Conservation (phyloP, 75 land plant species). For the Picea glauca region DNA sequence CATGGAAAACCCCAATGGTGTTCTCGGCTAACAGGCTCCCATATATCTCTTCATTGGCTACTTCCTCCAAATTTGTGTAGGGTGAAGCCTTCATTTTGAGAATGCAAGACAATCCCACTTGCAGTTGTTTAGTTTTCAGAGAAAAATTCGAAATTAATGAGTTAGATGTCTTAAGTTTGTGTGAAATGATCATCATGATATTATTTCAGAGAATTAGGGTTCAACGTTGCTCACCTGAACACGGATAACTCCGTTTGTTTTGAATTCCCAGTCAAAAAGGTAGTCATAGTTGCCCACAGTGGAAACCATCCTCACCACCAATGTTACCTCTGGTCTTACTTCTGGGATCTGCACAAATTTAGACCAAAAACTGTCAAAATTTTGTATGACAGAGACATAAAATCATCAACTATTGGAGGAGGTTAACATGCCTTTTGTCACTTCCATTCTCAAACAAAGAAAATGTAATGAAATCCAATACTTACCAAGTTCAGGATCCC, state of each 20-base stretch:
- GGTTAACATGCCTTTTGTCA: no score
- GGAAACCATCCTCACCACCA: slow-evolving; percentile 50
- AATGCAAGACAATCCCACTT: slow-evolving; percentile 56
- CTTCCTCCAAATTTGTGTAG: slow-evolving; percentile 24
- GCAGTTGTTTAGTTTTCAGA: not conserved
- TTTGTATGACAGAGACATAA: no score
- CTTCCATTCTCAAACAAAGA: no score
- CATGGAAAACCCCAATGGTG: slow-evolving; percentile 55
- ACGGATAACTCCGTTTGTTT: slow-evolving; percentile 42
- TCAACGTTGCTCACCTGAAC: slow-evolving; percentile 16
- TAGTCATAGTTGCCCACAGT: slow-evolving; percentile 61
- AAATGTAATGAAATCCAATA: no score
- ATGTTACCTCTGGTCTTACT: slow-evolving; percentile 41
- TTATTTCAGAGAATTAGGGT: not conserved
- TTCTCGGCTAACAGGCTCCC: slow-evolving; percentile 52
- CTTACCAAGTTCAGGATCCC: not conserved
- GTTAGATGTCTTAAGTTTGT: no score
- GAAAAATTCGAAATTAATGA: no score
- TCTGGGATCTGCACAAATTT: slow-evolving; percentile 32
- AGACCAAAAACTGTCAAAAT: no score
- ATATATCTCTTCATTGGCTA: slow-evolving; percentile 23
- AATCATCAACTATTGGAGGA: no score
- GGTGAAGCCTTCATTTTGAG: slow-evolving; percentile 44
- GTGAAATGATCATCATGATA: no score
- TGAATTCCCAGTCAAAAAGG: slow-evolving; percentile 65